A percentile compares a stretch with the other conserved stretches of the same genome.
Conservation (phyloP, 108 stramenopile genomes). For the Skeletonema tropicum region DNA sequence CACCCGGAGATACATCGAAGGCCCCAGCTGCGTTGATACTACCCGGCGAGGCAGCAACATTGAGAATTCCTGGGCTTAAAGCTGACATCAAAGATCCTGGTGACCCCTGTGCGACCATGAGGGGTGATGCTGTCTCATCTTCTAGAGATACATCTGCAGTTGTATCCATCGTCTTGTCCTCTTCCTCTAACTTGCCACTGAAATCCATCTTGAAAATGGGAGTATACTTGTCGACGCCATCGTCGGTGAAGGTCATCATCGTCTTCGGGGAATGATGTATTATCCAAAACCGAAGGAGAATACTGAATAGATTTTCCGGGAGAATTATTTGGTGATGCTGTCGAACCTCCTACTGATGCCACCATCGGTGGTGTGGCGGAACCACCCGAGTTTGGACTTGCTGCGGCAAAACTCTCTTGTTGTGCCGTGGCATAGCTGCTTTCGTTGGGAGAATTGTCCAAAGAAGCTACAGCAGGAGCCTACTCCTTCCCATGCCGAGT, state of each 20-base stretch:
- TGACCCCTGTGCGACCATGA: conserved; percentile 47
- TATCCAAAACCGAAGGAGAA: conserved; percentile 50
- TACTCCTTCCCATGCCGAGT: not conserved
- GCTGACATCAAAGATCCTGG: conserved; percentile 15
- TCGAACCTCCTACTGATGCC: conserved; percentile 6
- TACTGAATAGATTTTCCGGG: conserved; percentile 26
- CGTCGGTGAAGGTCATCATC: conserved; percentile 52
- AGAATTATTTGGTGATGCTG: conserved; percentile 12
- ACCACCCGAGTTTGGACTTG: not conserved
- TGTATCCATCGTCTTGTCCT: conserved; percentile 16
- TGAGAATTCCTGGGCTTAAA: not conserved
- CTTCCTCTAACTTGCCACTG: conserved; percentile 27
- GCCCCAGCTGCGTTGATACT: conserved; percentile 31
- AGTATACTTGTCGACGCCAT: conserved; percentile 26
- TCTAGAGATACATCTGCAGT: conserved; percentile 18
- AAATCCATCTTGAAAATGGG: conserved; percentile 40
- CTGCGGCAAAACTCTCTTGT: conserved; percentile 9
- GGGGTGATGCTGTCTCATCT: conserved; percentile 8
- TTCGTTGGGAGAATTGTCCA: conserved; percentile 7
- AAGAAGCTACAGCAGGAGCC: not conserved
- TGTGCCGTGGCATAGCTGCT: conserved; percentile 10
- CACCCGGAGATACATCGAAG: conserved; percentile 39
- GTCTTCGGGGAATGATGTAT: conserved; percentile 44
- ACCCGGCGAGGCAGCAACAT: not conserved
- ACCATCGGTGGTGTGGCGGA: not conserved